Base-by-base conservation (phyloP, 1,284 basidiomycete genomes). In the Tylopilus sp. region DNA sequence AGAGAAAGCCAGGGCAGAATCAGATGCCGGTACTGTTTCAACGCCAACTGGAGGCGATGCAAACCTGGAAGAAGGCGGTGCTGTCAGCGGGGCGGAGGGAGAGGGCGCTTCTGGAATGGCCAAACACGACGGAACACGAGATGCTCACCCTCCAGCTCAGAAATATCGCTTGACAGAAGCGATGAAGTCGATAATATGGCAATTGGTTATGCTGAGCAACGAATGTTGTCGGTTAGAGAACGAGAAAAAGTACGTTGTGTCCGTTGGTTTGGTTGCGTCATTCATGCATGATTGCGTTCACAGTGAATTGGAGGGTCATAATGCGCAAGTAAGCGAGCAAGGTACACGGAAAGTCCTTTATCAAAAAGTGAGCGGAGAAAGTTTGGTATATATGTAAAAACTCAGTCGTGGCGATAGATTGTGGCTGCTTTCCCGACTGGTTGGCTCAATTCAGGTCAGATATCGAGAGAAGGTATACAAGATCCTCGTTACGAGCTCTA, bases 161-260 rank as follows among this genome's bases (percentile, higher is more conserved):
- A 81, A 81, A 65, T 90, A 83, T 59, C 71, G 83, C 14, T 68
- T 90, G 70, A 88, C 83, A 44, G 88, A 91, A 54, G 66, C 69
- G 57, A 88, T 91, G 83, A 86, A 87, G 73, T 69, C 66, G 28
- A 77, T 81, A 43, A 79, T 89, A 56, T 91, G 88, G 88, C 79
- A 85, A 67, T 72, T 90, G 8, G 88, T 91, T 38, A 73, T 82
- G 60, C 64, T 91, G 53, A 88, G 85, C 64, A 90, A 90, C 60
- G 88, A 90, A 70, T 81, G 81, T 50, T 87, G 83, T 68, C 70
- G 85, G 58, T 69, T 91, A 65, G 86, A 88, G 71, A 89, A 90
- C 61, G 85, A 89, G 78, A 89, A 88, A 69, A 87, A 88, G 86
- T 89, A 62, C 29, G 85, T 77, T 26, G 29, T 3, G 21, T 30